A percentile compares a stretch with the other conserved stretches of the same genome.
Conservation (phyloP, 176 grass and related monocot species). For the Cymbopogon citratus region DNA sequence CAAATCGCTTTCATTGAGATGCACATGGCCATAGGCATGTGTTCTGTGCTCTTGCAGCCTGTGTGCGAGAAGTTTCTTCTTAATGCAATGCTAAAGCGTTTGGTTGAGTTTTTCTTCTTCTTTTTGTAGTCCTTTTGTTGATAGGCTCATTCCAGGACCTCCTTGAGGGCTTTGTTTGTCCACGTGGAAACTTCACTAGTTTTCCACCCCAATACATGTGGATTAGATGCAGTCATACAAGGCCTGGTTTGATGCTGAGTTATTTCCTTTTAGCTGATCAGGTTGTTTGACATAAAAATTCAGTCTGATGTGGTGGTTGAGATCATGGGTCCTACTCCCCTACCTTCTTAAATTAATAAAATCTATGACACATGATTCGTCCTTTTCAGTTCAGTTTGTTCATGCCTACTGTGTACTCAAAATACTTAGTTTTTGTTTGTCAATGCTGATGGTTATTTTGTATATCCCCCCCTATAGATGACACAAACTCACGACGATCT, state of each 20-base stretch:
- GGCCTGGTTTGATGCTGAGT: background rate
- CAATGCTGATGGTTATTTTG: background rate
- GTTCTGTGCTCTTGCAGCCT: background rate
- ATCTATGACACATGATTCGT: background rate
- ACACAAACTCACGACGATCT: conserved; percentile 32
- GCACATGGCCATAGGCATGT: background rate
- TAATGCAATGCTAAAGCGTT: background rate
- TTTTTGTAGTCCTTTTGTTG: background rate
- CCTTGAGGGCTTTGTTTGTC: background rate
- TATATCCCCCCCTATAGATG: conserved; percentile 30
- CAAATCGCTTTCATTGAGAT: background rate
- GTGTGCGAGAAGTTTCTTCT: background rate
- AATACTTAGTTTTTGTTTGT: background rate
- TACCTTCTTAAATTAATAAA: background rate
- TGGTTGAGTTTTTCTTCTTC: background rate
- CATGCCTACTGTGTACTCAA: background rate
- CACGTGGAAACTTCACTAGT: background rate
- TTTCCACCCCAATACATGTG: too few species aligned
- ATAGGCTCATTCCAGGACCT: background rate
- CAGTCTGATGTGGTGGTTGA: background rate
- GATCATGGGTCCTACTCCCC: background rate
- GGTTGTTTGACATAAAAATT: background rate
- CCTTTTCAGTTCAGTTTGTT: background rate
- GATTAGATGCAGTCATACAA: background rate
- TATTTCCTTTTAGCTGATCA: conserved; percentile 9